A percentile compares a stretch with the other conserved stretches of the same genome.
phyloP scores from a whole-genome alignment of 176 grass and related monocot genomes.

The Miscanthus lutarioriparius region DNA sequence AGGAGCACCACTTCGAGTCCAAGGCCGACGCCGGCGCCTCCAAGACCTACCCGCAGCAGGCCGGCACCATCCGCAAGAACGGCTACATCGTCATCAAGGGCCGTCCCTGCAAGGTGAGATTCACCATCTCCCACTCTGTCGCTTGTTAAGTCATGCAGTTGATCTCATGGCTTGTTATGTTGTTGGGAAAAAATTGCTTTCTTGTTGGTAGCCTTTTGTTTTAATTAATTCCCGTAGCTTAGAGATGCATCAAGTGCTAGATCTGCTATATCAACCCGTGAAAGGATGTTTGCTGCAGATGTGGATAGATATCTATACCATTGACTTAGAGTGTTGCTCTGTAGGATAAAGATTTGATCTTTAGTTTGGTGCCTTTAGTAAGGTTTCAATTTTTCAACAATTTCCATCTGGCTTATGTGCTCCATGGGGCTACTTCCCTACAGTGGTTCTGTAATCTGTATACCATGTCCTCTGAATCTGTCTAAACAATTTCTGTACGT shows the following conservation, averaged over 20 bases:
- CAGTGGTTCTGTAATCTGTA: not conserved
- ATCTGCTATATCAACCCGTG: not conserved
- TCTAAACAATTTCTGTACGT: not conserved
- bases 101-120: constrained; percentile 49
- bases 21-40: constrained; percentile 59
- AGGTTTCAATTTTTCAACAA: not conserved
- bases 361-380: not conserved
- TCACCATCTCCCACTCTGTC: not conserved
- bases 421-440: not conserved
- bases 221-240: not conserved
- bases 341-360: not conserved
- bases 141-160: not conserved
- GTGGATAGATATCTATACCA: not conserved
- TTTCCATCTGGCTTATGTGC: not conserved
- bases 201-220: not conserved
- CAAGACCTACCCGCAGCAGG: constrained; percentile 63
- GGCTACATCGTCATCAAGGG: constrained; percentile 52
- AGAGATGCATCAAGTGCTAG: not conserved
- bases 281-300: not conserved
- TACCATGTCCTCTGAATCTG: not conserved
- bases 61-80: constrained; percentile 52
- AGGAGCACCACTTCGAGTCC: constrained; percentile 58
- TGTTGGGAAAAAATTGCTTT: too few relatives aligned
- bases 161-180: not conserved
- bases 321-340: not conserved